phyloP scores from a whole-genome alignment of 2,329 filamentous ascomycete genomes.

The Stromatinia cepivora region DNA sequence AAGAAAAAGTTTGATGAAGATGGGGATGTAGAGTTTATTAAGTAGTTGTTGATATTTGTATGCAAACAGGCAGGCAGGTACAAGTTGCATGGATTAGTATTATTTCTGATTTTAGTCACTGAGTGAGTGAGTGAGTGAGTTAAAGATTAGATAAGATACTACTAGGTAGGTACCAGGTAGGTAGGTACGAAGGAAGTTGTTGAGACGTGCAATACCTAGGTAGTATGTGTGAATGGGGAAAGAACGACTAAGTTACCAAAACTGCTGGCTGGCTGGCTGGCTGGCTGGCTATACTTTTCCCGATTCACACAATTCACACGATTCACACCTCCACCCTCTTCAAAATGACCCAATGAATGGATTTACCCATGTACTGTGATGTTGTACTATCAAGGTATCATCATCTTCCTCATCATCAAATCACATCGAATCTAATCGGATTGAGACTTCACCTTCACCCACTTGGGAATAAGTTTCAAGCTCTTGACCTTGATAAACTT shows the following conservation, averaged over 20 bases:
- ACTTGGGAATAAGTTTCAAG: background rate
- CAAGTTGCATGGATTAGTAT: conserved; percentile 11
- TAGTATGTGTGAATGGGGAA: background rate
- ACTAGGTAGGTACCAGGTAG: background rate
- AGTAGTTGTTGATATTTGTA: background rate
- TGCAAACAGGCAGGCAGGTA: conserved; percentile 7
- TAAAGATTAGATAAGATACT: too few relatives aligned
- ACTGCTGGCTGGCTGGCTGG: background rate
- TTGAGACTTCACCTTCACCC: background rate
- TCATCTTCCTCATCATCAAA: background rate
- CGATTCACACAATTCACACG: background rate
- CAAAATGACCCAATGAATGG: background rate
- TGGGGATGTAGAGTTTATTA: conserved; percentile 1
- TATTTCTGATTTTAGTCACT: background rate
- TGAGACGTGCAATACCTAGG: too few relatives aligned
- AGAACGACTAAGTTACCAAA: background rate
- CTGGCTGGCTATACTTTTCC: too few relatives aligned
- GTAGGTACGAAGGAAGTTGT: background rate
- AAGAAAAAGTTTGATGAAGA: background rate
- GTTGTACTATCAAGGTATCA: background rate
- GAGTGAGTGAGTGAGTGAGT: background rate
- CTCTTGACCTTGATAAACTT: conserved; percentile 5
- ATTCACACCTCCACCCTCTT: background rate
- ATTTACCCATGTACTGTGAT: too few relatives aligned
- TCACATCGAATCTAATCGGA: too few relatives aligned